Evolutionary conservation across 805 yeast species (phyloP), one percentile per base, ranked within the genome.

Genomic region (Wickerhamomyces xylosicus): DNA sequence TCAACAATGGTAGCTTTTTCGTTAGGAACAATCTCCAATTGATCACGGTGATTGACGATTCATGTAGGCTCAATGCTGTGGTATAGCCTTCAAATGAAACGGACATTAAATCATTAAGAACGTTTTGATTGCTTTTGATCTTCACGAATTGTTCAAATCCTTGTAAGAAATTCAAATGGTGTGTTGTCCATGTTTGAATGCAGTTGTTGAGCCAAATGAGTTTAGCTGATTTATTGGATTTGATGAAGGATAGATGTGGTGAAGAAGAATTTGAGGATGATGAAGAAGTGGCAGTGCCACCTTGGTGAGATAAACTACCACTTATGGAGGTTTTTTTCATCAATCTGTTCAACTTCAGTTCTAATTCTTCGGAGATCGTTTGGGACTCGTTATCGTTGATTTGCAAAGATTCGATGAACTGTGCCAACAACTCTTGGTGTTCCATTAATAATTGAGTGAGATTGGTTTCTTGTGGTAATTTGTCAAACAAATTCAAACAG

Each of bases 11-110:
- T 4, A 74, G 50, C 31, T 66, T 62, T 42, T 69, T 70, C 4
- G 61, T 49, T 9, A 74, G 54, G 42, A 72, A 73, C 2, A 64
- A 48, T 19, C 59, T 60, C 75, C 77, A 72, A 36, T 62, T 61
- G 29, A 59, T 60, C 35, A 62, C 49, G 25, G 59, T 45, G 19
- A 61, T 54, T 7, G 57, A 51, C 21, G 53, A 49, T 13, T 64
- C 53, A 33, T 63, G 57, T 13, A 56, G 47, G 41, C 65, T 64
- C 10, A 41, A 46, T 43, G 67, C 53, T 44, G 62, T 52, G 41
- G 67, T 50, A 45, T 62, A 51, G 40, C 71, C 59, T 59, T 72
- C 62, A 55, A 74, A 61, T 36, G 71, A 57, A 42, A 71, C 42
- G 45, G 69, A 52, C 40, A 71, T 41, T 47, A 72, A 40, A 57